These are phyloP conservation scores for Esteya vermicola DNA, from an alignment of 2,329 filamentous ascomycete species.

Conservation along the genomic window DNA sequence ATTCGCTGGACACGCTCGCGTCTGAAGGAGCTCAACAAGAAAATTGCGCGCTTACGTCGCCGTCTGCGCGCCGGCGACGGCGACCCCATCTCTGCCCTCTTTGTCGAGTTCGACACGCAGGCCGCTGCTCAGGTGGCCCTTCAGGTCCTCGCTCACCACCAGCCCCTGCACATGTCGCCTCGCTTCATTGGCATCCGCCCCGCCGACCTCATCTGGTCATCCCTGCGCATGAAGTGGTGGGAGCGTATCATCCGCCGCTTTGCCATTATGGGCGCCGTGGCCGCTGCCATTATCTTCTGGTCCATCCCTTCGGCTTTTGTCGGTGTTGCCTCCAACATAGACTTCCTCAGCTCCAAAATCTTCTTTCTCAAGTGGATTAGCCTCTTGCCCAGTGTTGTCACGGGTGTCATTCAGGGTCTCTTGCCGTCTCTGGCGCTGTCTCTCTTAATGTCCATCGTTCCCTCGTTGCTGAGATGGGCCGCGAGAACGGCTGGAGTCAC, in stretches of 20 bases:
- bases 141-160: constrained; percentile 69
- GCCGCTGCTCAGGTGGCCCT: constrained; percentile 73
- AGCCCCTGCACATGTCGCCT: constrained; percentile 70
- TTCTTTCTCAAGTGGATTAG: constrained; percentile 63
- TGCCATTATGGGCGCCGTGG: constrained; percentile 49
- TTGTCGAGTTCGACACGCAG: constrained; percentile 79
- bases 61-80: constrained; percentile 50
- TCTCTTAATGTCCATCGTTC: constrained; percentile 71
- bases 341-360: constrained; percentile 48
- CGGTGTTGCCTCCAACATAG: constrained; percentile 72
- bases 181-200: constrained; percentile 73
- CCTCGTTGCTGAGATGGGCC: constrained; percentile 58
- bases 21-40: constrained; percentile 27
- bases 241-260: constrained; percentile 58
- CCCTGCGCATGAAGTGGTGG: constrained; percentile 56
- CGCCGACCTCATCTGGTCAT: constrained; percentile 74
- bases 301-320: constrained; percentile 62
- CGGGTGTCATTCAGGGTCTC: constrained; percentile 71
- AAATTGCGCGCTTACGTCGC: constrained; percentile 32
- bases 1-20: constrained; percentile 70
- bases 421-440: constrained; percentile 68
- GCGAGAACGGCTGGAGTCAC: constrained; percentile 59
- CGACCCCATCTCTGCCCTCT: constrained; percentile 58
- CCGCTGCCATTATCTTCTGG: constrained; percentile 74
- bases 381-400: constrained; percentile 50